Evolutionary conservation across 805 yeast species (phyloP).

Genomic region (Metschnikowia aberdeeniae): DNA sequence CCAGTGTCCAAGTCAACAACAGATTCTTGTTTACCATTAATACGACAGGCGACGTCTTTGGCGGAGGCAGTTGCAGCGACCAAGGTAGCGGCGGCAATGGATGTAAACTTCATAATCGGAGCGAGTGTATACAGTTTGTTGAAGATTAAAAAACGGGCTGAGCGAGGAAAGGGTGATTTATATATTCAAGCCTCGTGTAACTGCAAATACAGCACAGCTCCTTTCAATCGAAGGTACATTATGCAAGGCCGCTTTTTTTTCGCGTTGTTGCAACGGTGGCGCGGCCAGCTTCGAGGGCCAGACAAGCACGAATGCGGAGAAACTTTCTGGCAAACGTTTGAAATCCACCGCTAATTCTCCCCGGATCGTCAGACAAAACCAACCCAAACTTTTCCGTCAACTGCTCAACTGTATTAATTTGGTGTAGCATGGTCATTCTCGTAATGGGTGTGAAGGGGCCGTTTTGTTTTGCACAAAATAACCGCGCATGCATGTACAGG

Average conservation of each 20-base stretch:
- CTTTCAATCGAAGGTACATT: not conserved
- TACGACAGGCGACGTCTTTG: slow-evolving; percentile 34
- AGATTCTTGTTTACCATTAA: slow-evolving; percentile 30
- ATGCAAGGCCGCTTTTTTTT: not conserved
- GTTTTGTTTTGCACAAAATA: no score
- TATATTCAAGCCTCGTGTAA: not conserved
- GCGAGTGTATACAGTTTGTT: slow-evolving; percentile 11
- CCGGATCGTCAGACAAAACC: no score
- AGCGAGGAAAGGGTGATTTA: not conserved
- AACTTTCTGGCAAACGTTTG: no score
- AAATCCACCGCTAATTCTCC: no score
- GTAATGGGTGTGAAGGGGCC: no score
- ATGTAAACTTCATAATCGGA: slow-evolving; percentile 17
- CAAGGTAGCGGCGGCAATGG: slow-evolving; percentile 21
- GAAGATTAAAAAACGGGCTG: not conserved
- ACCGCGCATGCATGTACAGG: no score
- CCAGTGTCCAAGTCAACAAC: slow-evolving; percentile 41
- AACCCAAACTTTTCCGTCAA: no score
- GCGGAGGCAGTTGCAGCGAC: slow-evolving; percentile 25
- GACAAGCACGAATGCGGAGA: no score
- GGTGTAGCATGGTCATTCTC: no score
- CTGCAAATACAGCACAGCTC: not conserved
- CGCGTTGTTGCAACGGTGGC: not conserved
- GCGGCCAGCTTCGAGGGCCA: not conserved
- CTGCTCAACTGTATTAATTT: no score